These are phyloP conservation scores for Phytopythium montanum DNA, from an alignment of 352 stramenopile species.

Conservation along the genomic window DNA sequence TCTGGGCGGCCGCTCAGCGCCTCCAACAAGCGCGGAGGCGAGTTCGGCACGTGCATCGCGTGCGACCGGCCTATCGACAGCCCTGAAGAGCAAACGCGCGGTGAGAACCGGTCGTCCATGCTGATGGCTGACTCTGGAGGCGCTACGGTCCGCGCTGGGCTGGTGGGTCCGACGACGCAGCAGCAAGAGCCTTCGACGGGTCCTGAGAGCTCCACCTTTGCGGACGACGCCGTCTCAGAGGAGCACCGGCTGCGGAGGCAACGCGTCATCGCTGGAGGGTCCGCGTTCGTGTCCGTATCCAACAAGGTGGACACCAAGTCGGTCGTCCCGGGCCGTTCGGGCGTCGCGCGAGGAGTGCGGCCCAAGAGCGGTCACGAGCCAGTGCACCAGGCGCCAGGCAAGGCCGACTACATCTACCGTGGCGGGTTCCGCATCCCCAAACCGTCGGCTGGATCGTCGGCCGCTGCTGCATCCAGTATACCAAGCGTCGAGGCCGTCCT, in stretches of 20 bases:
- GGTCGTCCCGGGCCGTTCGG: constrained; percentile 35
- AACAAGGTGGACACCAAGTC: constrained; percentile 56
- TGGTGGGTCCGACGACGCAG: neutral
- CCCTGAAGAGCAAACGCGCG: constrained; percentile 6
- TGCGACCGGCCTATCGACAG: constrained; percentile 57
- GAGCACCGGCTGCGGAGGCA: constrained; percentile 34
- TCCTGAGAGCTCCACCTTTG: constrained; percentile 6
- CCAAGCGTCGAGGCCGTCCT: constrained; percentile 16
- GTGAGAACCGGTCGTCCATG: neutral
- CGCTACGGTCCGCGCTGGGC: neutral
- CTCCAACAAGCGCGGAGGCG: constrained; percentile 16
- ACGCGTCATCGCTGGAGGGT: constrained; percentile 12
- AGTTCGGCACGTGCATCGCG: constrained; percentile 57
- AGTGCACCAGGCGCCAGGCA: constrained; percentile 39
- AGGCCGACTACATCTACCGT: constrained; percentile 52
- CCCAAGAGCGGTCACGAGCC: constrained; percentile 27
- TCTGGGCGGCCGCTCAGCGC: constrained; percentile 28
- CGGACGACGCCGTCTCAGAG: constrained; percentile 17
- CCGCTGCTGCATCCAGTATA: constrained; percentile 5
- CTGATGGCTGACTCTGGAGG: neutral
- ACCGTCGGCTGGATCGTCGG: neutral
- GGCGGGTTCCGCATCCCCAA: constrained; percentile 58
- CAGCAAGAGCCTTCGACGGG: neutral
- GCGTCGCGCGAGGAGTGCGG: constrained; percentile 18
- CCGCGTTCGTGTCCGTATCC: constrained; percentile 13